Evolutionary conservation across 208 protist species (phyloP), one percentile per base, ranked within the genome.

Genomic region (Leishmania tarentolae): DNA sequence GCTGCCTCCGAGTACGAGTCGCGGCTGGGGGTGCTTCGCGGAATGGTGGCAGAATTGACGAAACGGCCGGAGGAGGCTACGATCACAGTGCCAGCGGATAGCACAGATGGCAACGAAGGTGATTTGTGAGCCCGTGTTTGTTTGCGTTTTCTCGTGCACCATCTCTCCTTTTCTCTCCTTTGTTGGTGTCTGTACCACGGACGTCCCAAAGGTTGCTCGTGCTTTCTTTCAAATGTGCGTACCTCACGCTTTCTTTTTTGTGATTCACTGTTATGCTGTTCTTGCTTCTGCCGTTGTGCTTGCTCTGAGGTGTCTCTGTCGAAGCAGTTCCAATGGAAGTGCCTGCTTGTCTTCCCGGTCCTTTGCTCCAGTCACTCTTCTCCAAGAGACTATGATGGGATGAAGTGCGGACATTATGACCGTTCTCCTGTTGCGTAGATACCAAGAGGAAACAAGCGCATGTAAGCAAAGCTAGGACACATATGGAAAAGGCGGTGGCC

Each of bases 1-100:
- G 75, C 76, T 31, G 87, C 81, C 46, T 81, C 85, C 13, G 83
- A 92, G 75, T 96, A 94, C 75, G 83, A 92, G 74, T 78, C 57
- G 19, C 81, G 89, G 70, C 87, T 93, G 37, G 74, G 59, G 3
- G 69, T 83, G 44, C 74, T 97, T 46, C 87, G 93, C 79, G 42
- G 83, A 44, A 69, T 94, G 70, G 81, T 93, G 65, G 13, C 65
- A 44, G 85, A 76, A 35, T 24, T 80, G 15, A 77, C 68, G n/a
- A 84, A 69, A 37, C 69, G 81, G 35, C 59, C 76, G 24, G 79
- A 74, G n/a, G 70, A 82, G 4, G 17, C 61, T 2, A 42, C 75
- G 66, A 63, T 52, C 46, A 6, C 83, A 59, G 40, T 74, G 0
- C 37, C 69, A 50, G 42, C 53, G 42, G 50, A 57, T 63, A 35